Evolutionary conservation across 129 eudicot genomes (phyloP), one percentile per base, ranked within the genome.

Genomic region (Cynara cardunculus): DNA sequence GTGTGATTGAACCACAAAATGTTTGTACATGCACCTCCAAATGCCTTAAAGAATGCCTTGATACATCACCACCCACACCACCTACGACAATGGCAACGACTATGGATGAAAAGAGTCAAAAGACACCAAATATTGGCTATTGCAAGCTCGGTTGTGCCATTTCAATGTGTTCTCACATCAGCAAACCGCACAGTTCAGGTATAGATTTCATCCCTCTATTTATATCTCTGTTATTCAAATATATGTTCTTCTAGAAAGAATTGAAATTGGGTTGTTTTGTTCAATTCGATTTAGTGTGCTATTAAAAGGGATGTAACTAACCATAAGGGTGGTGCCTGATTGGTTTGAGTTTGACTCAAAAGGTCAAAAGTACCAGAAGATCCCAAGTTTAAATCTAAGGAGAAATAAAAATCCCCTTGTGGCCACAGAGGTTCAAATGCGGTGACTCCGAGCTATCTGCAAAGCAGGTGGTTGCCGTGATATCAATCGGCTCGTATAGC

Each of bases 111-210:
- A 34, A 34, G 39, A 5, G 9, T 34, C 39, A 34, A 65, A 69
- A 82, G 56, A 28, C 64, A 25, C 78, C 76, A 69, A 88, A 73
- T 86, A 67, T 78, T 61, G 88, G 84, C 69, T 92, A 85, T 91
- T 92, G 97, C 82, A 87, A 90, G 80, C 93, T 92, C 65, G 97
- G 97, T 49, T 92, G 97, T 85, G 94, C 95, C 75, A 79, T 88
- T 66, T 87, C 97, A 71, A 61, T 49, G 85, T 92, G 97, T 84
- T 85, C 93, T 21, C 67, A 68, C 66, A 74, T 90, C 62, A 87
- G 91, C 89, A 81, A 77, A 5, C 86, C 35, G 4, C 72, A 73
- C 1, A 81, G 80, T 31, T 89, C 90, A 4, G 86, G 97, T 92
- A 86, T 53, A 85, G 79, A 16, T 68, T 62, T 34, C 49, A 61